phyloP scores from a whole-genome alignment of 2,329 filamentous ascomycete species.

The Fusarium buharicum region DNA sequence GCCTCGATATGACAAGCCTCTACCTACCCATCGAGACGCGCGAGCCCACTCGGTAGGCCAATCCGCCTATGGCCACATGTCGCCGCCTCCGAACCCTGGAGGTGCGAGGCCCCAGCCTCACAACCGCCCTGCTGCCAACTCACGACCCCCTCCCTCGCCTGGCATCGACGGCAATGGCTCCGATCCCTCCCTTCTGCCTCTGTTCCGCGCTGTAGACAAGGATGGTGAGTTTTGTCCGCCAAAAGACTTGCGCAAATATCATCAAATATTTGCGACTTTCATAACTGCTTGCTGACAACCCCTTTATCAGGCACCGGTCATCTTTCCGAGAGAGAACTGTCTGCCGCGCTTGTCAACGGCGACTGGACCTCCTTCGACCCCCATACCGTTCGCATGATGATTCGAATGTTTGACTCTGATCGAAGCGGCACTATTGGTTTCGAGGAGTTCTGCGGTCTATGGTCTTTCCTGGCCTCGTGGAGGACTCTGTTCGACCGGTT shows the following conservation, averaged over 20 bases:
- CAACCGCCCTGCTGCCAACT: slow-evolving; percentile 64
- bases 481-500: slow-evolving; percentile 94
- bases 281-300: slow-evolving; percentile 13
- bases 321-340: slow-evolving; percentile 86
- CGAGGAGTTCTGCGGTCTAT: slow-evolving; percentile 94
- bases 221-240: slow-evolving; percentile 65
- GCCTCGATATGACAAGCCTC: slow-evolving; percentile 62
- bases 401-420: slow-evolving; percentile 98
- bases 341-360: slow-evolving; percentile 91
- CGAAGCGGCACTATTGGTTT: slow-evolving; percentile 90
- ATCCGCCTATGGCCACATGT: slow-evolving; percentile 59
- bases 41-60: slow-evolving; percentile 41
- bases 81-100: slow-evolving; percentile 60
- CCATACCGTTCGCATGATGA: slow-evolving; percentile 98
- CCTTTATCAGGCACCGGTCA: slow-evolving; percentile 72
- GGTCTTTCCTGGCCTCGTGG: slow-evolving; percentile 96
- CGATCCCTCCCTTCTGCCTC: slow-evolving; percentile 72
- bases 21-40: slow-evolving; percentile 49
- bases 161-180: slow-evolving; percentile 60
- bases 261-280: not conserved
- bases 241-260: not conserved
- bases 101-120: slow-evolving; percentile 57
- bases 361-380: slow-evolving; percentile 95
- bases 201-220: slow-evolving; percentile 93
- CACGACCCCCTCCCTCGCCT: slow-evolving; percentile 74